Conservation (phyloP, 148 eudicot species). For the Pouteria glomerata region DNA sequence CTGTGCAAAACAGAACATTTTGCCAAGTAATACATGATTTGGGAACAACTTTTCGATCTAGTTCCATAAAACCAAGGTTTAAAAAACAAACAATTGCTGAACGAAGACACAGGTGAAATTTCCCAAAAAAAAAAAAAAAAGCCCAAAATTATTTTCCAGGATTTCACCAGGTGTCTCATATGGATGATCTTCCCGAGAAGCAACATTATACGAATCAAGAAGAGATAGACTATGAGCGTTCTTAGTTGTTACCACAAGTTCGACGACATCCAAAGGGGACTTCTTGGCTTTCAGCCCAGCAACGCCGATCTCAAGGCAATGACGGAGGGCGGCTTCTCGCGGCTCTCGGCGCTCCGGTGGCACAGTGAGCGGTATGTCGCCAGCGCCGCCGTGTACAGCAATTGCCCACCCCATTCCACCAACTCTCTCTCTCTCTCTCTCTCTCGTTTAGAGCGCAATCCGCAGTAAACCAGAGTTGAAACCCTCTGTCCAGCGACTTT, state of each 20-base stretch:
- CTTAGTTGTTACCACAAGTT: slow-evolving; percentile 63
- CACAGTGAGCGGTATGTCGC: slow-evolving; percentile 60
- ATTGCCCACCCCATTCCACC: slow-evolving; percentile 81
- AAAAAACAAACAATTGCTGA: too few species aligned
- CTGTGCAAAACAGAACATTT: neutral
- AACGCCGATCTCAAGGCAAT: slow-evolving; percentile 62
- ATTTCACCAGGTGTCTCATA: too few species aligned
- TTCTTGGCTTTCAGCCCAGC: slow-evolving; percentile 43
- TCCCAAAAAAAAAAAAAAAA: too few species aligned
- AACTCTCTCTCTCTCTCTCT: neutral
- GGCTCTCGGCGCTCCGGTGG: slow-evolving; percentile 50
- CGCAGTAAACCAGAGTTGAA: too few species aligned
- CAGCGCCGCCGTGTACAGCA: slow-evolving; percentile 92
- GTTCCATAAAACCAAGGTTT: neutral
- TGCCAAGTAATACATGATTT: neutral
- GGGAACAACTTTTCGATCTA: neutral
- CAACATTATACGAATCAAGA: too few species aligned
- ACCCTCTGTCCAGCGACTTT: too few species aligned
- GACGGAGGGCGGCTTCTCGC: slow-evolving; percentile 58
- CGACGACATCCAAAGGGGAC: slow-evolving; percentile 74
- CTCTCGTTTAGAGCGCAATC: too few species aligned
- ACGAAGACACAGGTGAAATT: too few species aligned
- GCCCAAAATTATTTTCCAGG: too few species aligned
- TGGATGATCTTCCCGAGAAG: too few species aligned
- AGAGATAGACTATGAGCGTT: neutral